Base-by-base conservation (phyloP, 169 alveolate species). In the Plasmodium falciparum region DNA sequence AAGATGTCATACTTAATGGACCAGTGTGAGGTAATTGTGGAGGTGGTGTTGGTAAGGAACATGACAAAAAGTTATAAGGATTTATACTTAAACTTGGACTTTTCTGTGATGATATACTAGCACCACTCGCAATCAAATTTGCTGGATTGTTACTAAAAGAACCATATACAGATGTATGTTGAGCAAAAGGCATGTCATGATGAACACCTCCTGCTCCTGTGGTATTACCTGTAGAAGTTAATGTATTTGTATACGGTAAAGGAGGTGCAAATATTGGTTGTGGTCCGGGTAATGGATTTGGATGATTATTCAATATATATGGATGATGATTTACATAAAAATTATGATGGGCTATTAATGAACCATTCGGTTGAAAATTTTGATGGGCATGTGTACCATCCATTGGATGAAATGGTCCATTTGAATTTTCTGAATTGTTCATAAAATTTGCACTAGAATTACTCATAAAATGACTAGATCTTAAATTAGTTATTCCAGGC, bases 311-410 rank as follows among this genome's bases (percentile, higher is more conserved):
- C 39, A 86, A 24, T 22, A 80, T 9, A 22, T 80, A 69, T 5
- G 86, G 71, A 24, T 26, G 71, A 39, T 72, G 71, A 2, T 71
- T 49, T 52, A 62, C 71, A 72, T 71, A 70, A 86, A 61, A 61
- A 47, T 24, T 86, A 8, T 63, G 88, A 85, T 85, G 92, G 72
- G 71, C 88, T 22, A 86, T 70, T 72, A 86, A 54, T n/a, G 92
- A n/a, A 49, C 70, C 49, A 65, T 78, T 78, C 15, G 78, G 54
- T 13, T 78, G 89, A 78, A 78, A 78, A 78, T 29, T 17, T 50
- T 39, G 89, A 15, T 65, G 89, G 2, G 80, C 80, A 45, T 71
- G 39, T 1, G 29, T 11, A 12, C 22, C 39, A 73, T 56, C 58
- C 26, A 73, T 52, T 22, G 15, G 52, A 70, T 78, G 78, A 78